A percentile compares a stretch with the other conserved stretches of the same genome.
These are phyloP conservation scores for Huntiella savannae DNA, from an alignment of 2,329 filamentous ascomycete species.

Conservation along the genomic window DNA sequence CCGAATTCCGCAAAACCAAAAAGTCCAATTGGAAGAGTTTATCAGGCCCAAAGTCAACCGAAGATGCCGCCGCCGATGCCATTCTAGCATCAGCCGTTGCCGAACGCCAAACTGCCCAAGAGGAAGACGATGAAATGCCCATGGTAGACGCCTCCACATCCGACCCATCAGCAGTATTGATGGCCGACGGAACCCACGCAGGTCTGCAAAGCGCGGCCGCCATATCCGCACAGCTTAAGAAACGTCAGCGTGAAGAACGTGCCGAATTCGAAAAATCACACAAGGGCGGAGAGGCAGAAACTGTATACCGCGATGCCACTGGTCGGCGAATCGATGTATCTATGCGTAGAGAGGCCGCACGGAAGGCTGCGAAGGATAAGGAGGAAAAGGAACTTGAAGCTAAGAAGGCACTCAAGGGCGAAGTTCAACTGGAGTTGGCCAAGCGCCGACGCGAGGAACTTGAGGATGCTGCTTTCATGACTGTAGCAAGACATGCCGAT, in stretches of 20 bases:
- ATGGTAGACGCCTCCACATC: constrained; percentile 21
- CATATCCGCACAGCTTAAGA: constrained; percentile 49
- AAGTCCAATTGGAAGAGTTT: constrained; percentile 67
- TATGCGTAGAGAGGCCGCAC: constrained; percentile 73
- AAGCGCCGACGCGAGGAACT: constrained; percentile 46
- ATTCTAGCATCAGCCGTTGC: constrained; percentile 56
- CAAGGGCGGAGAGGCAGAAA: constrained; percentile 36
- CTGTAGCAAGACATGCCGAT: constrained; percentile 60
- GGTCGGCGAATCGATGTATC: constrained; percentile 85
- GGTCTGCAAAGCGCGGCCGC: constrained; percentile 71
- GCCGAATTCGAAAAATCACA: constrained; percentile 25
- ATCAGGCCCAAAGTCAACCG: constrained; percentile 24
- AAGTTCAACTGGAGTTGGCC: constrained; percentile 59
- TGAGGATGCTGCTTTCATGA: constrained; percentile 66
- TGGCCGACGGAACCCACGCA: constrained; percentile 75
- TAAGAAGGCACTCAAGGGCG: constrained; percentile 56
- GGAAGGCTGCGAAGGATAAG: constrained; percentile 43
- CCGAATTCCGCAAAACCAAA: constrained; percentile 55
- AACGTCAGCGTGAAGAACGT: constrained; percentile 46
- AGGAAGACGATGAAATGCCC: constrained; percentile 30
- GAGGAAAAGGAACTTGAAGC: constrained; percentile 53
- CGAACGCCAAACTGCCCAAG: constrained; percentile 36
- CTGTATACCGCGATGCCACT: constrained; percentile 86
- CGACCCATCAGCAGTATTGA: constrained; percentile 36
- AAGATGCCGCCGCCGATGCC: constrained; percentile 52